Base-by-base conservation (phyloP, 768 basidiomycete species). In the Suillus placidus region DNA sequence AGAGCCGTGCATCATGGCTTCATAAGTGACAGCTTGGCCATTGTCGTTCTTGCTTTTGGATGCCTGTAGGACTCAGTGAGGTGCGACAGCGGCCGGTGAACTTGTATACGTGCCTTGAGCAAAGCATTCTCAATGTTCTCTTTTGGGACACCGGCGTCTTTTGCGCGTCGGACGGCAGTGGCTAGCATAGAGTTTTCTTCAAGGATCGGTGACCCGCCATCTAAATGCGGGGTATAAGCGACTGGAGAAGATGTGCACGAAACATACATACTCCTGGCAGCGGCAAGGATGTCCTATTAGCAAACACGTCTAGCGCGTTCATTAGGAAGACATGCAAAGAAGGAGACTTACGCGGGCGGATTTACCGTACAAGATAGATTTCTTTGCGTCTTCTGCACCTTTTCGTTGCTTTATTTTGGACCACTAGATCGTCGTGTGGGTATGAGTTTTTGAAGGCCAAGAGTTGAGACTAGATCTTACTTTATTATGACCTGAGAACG, bases 361-460 rank as follows among this genome's bases (percentile, higher is more conserved):
- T 72, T 80, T 87, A 40, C 84, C 80, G 57, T 86, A 89, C n/a
- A 87, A 55, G 51, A 79, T 78, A 61, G 88, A 84, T 72, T 85
- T 89, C 69, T 85, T 83, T 9, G 81, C 79, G 72, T 91, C 90
- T 68, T 82, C 85, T n/a, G 80, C 77, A 20, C 87, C 89, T 71
- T 91, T 91, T 71, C 81, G 85, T 63, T 88, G 83, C 72, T 90
- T 89, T 71, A 91, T 91, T 82, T 91, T 91, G 0, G 89, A 89
- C 89, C 89, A 91, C 89, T 91, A 66, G 38, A 55, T 2, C 26
- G 26, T 26, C 14, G 3, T 38, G 64, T 65, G 66, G 62, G 16
- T 40, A 3, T 58, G 37, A 58, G 23, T 6, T 10, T 18, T 30
- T 37, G 43, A 56, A 40, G 40, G 26, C 30, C 18, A 30, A 35